These are phyloP conservation scores for Globisporangium okanoganense DNA, from an alignment of 352 stramenopile genomes.

Conservation along the genomic window DNA sequence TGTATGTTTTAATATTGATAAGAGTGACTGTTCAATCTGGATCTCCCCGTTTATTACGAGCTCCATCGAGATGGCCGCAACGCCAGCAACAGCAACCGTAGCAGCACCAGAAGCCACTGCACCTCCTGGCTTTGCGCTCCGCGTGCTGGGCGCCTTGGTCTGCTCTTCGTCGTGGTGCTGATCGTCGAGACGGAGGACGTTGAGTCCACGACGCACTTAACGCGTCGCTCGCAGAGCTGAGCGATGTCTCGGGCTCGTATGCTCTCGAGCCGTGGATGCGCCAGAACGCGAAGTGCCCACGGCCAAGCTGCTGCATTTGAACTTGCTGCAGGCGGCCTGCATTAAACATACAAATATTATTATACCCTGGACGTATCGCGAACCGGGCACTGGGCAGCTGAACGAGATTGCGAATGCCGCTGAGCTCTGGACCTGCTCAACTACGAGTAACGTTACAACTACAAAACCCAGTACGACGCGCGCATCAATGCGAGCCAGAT, in stretches of 20 bases:
- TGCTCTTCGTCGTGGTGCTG: background rate
- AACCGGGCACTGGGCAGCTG: conserved; percentile 1
- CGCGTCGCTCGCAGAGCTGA: background rate
- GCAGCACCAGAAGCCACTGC: background rate
- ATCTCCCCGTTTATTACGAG: too few relatives aligned
- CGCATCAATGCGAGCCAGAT: background rate
- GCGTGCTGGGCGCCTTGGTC: background rate
- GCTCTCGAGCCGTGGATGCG: background rate
- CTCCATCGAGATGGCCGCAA: background rate
- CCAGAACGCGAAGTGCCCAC: background rate
- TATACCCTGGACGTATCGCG: conserved; percentile 20
- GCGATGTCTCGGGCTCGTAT: background rate
- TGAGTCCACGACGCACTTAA: background rate
- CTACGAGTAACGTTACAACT: background rate
- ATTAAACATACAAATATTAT: conserved; percentile 14
- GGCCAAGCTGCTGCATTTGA: conserved; percentile 22
- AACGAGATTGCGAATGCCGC: background rate
- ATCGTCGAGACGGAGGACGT: background rate
- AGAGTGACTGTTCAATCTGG: background rate
- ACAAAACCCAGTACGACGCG: conserved; percentile 18
- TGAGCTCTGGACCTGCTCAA: too few relatives aligned
- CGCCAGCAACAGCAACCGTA: too few relatives aligned
- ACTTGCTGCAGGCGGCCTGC: conserved; percentile 23
- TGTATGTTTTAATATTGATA: background rate
- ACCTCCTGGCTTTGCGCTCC: background rate